Conservation (phyloP, 257 asterid genomes). For the Solanum chilense region DNA sequence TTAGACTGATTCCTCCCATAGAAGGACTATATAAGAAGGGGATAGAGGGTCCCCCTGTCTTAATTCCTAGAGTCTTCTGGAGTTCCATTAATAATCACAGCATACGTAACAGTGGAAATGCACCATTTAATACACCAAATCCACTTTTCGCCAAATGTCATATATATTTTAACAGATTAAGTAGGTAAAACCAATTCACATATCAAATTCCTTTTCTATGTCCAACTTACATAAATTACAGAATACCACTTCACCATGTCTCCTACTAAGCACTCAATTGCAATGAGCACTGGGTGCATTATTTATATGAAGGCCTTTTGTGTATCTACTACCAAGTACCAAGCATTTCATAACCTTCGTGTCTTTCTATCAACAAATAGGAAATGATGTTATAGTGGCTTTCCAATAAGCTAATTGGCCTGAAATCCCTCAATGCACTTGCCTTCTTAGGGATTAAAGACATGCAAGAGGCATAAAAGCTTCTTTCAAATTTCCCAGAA, state of each 20-base stretch:
- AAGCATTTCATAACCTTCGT: neutral
- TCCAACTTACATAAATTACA: neutral
- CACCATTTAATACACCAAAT: neutral
- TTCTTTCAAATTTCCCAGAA: neutral
- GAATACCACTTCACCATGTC: neutral
- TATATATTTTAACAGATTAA: neutral
- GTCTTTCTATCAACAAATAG: neutral
- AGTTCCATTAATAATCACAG: neutral
- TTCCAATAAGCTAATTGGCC: neutral
- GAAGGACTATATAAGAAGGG: neutral
- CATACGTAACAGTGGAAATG: neutral
- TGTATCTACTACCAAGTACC: neutral
- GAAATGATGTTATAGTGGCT: neutral
- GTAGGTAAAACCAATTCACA: neutral
- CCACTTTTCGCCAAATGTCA: neutral
- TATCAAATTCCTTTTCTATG: neutral
- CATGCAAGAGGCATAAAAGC: neutral
- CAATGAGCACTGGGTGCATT: neutral
- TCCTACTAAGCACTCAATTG: neutral
- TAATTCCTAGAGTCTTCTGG: neutral
- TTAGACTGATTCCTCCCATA: neutral
- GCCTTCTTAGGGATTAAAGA: neutral
- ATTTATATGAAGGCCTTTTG: neutral
- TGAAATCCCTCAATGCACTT: neutral
- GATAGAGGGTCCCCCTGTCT: neutral